These are phyloP conservation scores for Abrus pulchellus DNA, from an alignment of 306 rosid genomes.

Conservation along the genomic window DNA sequence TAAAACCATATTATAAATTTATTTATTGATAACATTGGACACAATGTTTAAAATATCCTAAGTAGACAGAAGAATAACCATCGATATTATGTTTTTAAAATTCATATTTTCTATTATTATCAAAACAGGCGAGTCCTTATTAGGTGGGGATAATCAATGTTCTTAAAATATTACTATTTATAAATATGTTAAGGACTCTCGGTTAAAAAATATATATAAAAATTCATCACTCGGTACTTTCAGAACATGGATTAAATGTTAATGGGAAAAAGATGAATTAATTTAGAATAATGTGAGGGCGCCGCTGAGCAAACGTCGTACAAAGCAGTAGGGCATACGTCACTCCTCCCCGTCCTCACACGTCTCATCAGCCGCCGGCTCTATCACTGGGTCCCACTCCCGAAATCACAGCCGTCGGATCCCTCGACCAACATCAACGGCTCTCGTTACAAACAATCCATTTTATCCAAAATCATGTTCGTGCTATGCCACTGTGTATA, in stretches of 20 bases:
- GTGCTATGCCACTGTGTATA: conserved; percentile 10
- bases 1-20: background rate
- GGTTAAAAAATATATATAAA: too few relatives aligned
- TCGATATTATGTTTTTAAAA: too few relatives aligned
- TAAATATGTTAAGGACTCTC: too few relatives aligned
- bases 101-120: too few relatives aligned
- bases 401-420: conserved; percentile 46
- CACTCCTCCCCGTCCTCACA: conserved; percentile 56
- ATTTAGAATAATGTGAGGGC: conserved; percentile 58
- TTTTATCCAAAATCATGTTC: conserved; percentile 18
- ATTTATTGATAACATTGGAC: too few relatives aligned
- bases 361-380: conserved; percentile 91
- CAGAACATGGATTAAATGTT: too few relatives aligned
- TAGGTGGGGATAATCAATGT: too few relatives aligned
- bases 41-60: too few relatives aligned
- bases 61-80: too few relatives aligned
- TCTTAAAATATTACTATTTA: too few relatives aligned
- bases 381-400: conserved; percentile 46
- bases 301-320: conserved; percentile 61
- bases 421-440: conserved; percentile 51
- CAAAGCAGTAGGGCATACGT: conserved; percentile 71
- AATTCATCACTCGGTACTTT: too few relatives aligned
- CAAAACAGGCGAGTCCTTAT: too few relatives aligned
- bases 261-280: background rate
- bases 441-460: background rate